These are phyloP conservation scores for Hypoxylon crocopeplum DNA, from an alignment of 495 filamentous ascomycete species.

Conservation along the genomic window DNA sequence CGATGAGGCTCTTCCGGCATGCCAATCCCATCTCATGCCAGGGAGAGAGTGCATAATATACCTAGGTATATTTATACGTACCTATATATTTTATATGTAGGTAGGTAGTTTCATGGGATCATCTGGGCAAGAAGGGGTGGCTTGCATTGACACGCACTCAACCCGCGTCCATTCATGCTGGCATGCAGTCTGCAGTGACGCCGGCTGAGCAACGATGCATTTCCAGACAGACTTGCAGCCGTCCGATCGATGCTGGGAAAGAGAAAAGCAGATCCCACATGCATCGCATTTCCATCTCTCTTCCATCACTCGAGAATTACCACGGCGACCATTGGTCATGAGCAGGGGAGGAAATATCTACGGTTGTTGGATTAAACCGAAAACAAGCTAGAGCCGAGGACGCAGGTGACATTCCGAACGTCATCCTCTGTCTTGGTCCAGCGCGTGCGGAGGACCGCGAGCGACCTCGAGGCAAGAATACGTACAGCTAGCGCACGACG, in stretches of 20 bases:
- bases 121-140: constrained; percentile 16
- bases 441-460: no score
- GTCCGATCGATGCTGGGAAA: constrained; percentile 31
- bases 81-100: not conserved
- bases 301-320: not conserved
- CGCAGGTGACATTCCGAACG: no score
- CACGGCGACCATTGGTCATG: no score
- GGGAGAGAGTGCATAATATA: constrained; percentile 5
- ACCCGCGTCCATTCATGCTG: constrained; percentile 19
- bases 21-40: constrained; percentile 21
- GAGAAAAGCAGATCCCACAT: constrained; percentile 10
- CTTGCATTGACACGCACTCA: constrained; percentile 32
- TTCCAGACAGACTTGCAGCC: constrained; percentile 31
- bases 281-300: not conserved
- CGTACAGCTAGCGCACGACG: no score
- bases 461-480: no score
- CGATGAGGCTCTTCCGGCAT: constrained; percentile 33
- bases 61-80: not conserved
- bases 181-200: constrained; percentile 35
- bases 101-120: constrained; percentile 4
- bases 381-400: no score
- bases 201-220: constrained; percentile 30
- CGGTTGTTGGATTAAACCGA: no score
- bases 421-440: no score
- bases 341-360: no score